These are phyloP conservation scores for Cryptococcus hybrid DNA, from an alignment of 1,284 basidiomycete genomes.

Conservation along the genomic window DNA sequence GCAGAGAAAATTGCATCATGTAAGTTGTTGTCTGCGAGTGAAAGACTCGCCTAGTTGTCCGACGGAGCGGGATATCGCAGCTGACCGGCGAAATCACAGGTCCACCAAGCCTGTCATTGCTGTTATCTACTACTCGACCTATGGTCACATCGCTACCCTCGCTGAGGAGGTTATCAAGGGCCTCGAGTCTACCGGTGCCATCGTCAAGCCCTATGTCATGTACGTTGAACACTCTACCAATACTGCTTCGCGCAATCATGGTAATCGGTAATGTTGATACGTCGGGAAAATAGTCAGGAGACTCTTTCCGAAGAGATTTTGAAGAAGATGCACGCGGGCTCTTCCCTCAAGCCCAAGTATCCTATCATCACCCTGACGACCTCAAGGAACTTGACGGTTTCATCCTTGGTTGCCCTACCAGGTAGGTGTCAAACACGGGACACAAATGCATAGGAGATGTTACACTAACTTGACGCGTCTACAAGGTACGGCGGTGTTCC, in stretches of 20 bases:
- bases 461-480: too few relatives aligned
- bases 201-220: constrained; percentile 67
- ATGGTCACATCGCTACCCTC: constrained; percentile 75
- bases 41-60: too few relatives aligned
- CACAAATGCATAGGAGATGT: too few relatives aligned
- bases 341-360: constrained; percentile 57
- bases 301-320: constrained; percentile 78
- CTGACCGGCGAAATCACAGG: too few relatives aligned
- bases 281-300: constrained; percentile 55
- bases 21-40: too few relatives aligned
- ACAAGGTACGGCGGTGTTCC: constrained; percentile 54
- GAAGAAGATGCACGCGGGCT: constrained; percentile 66
- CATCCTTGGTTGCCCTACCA: constrained; percentile 69
- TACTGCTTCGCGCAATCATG: too few relatives aligned
- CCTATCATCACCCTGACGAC: constrained; percentile 65
- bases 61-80: too few relatives aligned
- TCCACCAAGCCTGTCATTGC: constrained; percentile 60
- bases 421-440: too few relatives aligned
- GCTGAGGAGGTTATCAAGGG: constrained; percentile 75
- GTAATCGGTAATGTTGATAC: too few relatives aligned
- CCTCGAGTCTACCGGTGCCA: constrained; percentile 67
- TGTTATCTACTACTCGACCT: constrained; percentile 78
- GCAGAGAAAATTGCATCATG: too few relatives aligned
- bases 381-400: constrained; percentile 61
- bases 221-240: neutral